phyloP scores from a whole-genome alignment of 179 eudicot species.

The Heliamphora pulchella region DNA sequence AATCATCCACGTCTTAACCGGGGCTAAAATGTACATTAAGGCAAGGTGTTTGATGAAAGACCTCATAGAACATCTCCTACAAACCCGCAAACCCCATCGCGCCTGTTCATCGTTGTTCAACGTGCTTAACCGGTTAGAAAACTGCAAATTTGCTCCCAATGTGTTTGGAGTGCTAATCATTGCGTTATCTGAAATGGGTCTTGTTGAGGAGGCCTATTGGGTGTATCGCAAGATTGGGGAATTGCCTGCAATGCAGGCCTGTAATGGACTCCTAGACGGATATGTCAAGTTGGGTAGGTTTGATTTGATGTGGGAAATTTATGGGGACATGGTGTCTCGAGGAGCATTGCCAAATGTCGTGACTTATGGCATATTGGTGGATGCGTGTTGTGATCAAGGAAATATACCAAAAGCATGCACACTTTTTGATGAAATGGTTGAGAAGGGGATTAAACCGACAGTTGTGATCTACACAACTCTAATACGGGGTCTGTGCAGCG shows the following conservation, averaged over 20 bases:
- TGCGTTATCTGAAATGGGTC: constrained; percentile 58
- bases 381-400: constrained; percentile 51
- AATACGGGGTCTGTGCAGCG: constrained; percentile 50
- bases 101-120: constrained; percentile 45
- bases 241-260: constrained; percentile 58
- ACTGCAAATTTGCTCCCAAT: constrained; percentile 19
- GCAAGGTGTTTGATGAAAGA: constrained; percentile 75
- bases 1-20: constrained; percentile 34
- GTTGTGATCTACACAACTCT: constrained; percentile 66
- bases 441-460: constrained; percentile 43
- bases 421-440: constrained; percentile 59
- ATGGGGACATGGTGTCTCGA: constrained; percentile 31
- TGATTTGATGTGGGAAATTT: constrained; percentile 53
- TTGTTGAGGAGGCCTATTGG: constrained; percentile 73
- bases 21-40: constrained; percentile 43
- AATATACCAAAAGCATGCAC: constrained; percentile 34
- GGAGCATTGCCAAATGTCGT: constrained; percentile 46
- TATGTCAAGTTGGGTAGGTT: constrained; percentile 46
- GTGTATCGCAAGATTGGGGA: constrained; percentile 42
- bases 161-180: constrained; percentile 62
- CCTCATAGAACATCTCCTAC: constrained; percentile 44
- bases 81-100: constrained; percentile 37
- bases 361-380: constrained; percentile 65
- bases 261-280: constrained; percentile 64
- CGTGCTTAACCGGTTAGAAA: constrained; percentile 36